These are phyloP conservation scores for Venturiaceae sp. DNA, from an alignment of 2,329 filamentous ascomycete genomes.

Conservation along the genomic window DNA sequence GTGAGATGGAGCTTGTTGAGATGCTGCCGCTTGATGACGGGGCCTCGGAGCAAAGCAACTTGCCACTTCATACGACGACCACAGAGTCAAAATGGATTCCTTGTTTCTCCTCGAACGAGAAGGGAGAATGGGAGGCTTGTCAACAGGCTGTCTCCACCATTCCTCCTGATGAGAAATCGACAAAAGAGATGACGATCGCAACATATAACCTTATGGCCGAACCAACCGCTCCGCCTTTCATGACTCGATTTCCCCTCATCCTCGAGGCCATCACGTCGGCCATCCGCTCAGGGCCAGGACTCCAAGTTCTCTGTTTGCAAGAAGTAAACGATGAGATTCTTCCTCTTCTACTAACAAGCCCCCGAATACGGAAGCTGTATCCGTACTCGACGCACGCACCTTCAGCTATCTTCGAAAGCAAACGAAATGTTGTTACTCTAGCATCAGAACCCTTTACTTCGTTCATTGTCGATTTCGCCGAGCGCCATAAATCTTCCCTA, in stretches of 20 bases:
- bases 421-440: conserved; percentile 52
- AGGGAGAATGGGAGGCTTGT: background rate
- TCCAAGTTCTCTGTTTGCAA: conserved; percentile 1
- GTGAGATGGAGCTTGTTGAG: conserved; percentile 3
- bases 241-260: background rate
- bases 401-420: conserved; percentile 35
- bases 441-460: conserved; percentile 47
- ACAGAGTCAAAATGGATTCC: background rate
- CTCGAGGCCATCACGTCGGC: background rate
- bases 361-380: background rate
- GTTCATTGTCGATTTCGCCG: conserved; percentile 42
- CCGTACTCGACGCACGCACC: background rate
- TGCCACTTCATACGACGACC: too few species aligned
- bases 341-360: background rate
- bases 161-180: background rate
- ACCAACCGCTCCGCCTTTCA: background rate
- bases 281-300: background rate
- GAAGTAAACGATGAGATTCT: background rate
- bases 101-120: too few species aligned
- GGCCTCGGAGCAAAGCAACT: background rate
- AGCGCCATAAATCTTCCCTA: conserved; percentile 49
- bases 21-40: background rate
- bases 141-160: background rate
- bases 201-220: background rate
- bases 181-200: background rate